These are phyloP conservation scores for Daldinia sp. DNA, from an alignment of 2,329 filamentous ascomycete genomes.

Conservation along the genomic window DNA sequence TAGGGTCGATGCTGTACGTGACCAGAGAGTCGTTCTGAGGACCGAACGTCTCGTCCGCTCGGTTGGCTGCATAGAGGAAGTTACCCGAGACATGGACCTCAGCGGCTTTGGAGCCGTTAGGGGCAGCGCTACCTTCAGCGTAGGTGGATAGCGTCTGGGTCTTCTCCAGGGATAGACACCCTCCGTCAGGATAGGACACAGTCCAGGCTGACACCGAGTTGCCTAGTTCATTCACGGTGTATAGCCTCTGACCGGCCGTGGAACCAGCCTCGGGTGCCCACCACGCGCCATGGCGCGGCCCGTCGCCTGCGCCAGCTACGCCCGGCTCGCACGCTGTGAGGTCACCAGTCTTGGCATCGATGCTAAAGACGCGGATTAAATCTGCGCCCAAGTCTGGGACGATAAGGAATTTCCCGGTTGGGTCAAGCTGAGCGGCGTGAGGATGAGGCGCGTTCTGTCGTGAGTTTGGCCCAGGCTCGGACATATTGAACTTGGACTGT, in stretches of 20 bases:
- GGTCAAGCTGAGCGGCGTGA: slow-evolving; percentile 64
- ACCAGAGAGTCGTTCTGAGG: slow-evolving; percentile 66
- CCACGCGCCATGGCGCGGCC: slow-evolving; percentile 66
- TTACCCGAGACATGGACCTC: slow-evolving; percentile 66
- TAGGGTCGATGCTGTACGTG: slow-evolving; percentile 61
- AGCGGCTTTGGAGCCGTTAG: slow-evolving; percentile 63
- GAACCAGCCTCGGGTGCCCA: slow-evolving; percentile 55
- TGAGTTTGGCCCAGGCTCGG: slow-evolving; percentile 57
- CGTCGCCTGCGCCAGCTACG: slow-evolving; percentile 60
- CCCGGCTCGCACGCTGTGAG: slow-evolving; percentile 61
- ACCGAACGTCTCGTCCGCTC: slow-evolving; percentile 70
- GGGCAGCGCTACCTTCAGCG: slow-evolving; percentile 56
- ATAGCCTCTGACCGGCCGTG: slow-evolving; percentile 51
- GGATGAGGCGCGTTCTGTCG: slow-evolving; percentile 69
- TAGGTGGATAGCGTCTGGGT: slow-evolving; percentile 62
- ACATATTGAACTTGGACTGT: slow-evolving; percentile 58
- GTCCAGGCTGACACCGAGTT: slow-evolving; percentile 65
- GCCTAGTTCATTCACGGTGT: slow-evolving; percentile 62
- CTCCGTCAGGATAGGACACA: slow-evolving; percentile 58
- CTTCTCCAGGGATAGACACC: slow-evolving; percentile 61
- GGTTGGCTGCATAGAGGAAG: slow-evolving; percentile 72
- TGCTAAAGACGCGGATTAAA: slow-evolving; percentile 65
- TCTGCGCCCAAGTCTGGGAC: slow-evolving; percentile 68
- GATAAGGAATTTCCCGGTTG: slow-evolving; percentile 62
- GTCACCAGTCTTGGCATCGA: slow-evolving; percentile 58